Conservation (phyloP, 73 alveolate species). For the Durusdinium trenchii region DNA sequence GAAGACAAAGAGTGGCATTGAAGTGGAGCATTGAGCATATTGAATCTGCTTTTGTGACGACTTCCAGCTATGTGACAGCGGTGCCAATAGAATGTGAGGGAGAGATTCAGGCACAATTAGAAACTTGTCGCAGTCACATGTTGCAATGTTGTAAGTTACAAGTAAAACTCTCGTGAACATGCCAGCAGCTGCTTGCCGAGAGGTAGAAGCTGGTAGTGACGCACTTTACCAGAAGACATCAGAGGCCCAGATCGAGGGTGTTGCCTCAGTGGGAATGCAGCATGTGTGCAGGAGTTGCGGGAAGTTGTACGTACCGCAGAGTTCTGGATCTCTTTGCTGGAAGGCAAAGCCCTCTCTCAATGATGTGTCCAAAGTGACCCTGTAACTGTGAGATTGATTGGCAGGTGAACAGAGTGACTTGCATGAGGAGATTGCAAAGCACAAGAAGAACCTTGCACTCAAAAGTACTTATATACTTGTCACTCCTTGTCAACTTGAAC, state of each 20-base stretch:
- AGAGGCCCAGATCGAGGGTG: background rate
- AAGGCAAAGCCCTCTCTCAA: constrained; percentile 25
- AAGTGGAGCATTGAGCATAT: no score
- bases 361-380: background rate
- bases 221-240: constrained; percentile 12
- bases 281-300: constrained; percentile 43
- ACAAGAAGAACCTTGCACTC: constrained; percentile 80
- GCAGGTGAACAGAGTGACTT: constrained; percentile 82
- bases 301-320: constrained; percentile 87
- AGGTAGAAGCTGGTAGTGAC: constrained; percentile 50
- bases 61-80: no score
- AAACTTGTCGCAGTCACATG: no score
- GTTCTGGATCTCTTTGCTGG: constrained; percentile 85
- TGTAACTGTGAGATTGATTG: background rate
- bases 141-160: no score
- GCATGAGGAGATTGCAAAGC: constrained; percentile 81
- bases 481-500: no score
- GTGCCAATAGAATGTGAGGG: no score
- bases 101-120: no score
- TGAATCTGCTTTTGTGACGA: no score
- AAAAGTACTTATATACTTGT: no score
- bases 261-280: background rate
- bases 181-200: background rate
- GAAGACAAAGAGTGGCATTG: no score
- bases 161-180: background rate